These are phyloP conservation scores for Cenchrus purpureus DNA, from an alignment of 176 grass and related monocot genomes.

Conservation along the genomic window DNA sequence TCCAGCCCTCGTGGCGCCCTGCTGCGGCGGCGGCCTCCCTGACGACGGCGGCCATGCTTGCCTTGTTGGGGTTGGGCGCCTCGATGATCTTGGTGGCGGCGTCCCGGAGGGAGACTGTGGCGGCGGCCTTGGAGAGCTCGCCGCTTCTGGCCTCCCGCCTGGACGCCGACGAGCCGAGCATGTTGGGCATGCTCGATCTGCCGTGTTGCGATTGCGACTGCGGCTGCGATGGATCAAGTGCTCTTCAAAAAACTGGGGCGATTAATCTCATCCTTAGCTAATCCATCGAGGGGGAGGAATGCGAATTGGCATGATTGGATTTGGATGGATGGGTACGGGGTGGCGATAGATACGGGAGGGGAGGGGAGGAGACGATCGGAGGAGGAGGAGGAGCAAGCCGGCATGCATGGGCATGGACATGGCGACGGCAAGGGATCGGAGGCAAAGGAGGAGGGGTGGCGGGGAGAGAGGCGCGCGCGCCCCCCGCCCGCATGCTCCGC, in stretches of 20 bases:
- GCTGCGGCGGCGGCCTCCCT: constrained; percentile 10
- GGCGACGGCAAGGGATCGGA: background rate
- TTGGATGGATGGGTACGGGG: too few relatives aligned
- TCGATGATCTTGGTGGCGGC: background rate
- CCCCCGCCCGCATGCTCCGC: background rate
- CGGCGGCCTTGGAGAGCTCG: constrained; percentile 14
- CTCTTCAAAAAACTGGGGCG: too few relatives aligned
- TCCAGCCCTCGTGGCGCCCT: constrained; percentile 75
- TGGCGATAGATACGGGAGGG: too few relatives aligned
- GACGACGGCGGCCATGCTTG: background rate
- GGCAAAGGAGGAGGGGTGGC: background rate
- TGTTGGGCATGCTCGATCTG: background rate
- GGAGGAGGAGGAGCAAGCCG: background rate
- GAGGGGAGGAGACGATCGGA: background rate
- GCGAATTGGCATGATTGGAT: too few relatives aligned
- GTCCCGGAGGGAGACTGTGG: background rate
- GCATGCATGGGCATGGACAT: background rate
- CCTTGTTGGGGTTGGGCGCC: background rate
- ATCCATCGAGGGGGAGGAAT: background rate
- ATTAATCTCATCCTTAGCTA: background rate
- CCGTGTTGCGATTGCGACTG: too few relatives aligned
- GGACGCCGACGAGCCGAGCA: constrained; percentile 40
- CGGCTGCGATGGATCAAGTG: too few relatives aligned
- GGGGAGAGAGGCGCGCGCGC: constrained; percentile 24
- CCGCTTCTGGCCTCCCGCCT: constrained; percentile 34